Conservation (phyloP, 306 rosid species). For the Prunus davidiana region DNA sequence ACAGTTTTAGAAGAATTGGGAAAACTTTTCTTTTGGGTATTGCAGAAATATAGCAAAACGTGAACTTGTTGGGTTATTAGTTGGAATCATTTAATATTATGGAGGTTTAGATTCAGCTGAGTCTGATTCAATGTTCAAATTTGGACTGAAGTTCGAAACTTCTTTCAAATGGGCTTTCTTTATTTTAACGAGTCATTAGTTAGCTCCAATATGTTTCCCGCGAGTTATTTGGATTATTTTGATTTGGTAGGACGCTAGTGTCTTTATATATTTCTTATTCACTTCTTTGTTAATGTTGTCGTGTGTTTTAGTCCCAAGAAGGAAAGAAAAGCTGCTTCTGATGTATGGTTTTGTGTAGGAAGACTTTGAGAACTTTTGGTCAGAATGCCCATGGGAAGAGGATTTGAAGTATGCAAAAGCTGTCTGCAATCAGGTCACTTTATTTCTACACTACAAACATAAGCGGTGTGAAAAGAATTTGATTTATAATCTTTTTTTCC, state of each 20-base stretch:
- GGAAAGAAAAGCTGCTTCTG: not conserved
- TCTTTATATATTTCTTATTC: too few relatives aligned
- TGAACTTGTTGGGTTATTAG: not conserved
- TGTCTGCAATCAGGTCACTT: slow-evolving; percentile 71
- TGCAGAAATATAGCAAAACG: not conserved
- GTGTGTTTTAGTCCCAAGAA: not conserved
- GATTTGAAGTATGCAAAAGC: slow-evolving; percentile 81
- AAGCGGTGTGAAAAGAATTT: not conserved
- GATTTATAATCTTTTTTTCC: not conserved
- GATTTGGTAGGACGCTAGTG: not conserved
- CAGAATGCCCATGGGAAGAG: slow-evolving; percentile 96
- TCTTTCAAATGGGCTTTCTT: too few relatives aligned
- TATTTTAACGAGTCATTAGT: too few relatives aligned
- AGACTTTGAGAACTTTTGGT: slow-evolving; percentile 93
- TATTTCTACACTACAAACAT: not conserved
- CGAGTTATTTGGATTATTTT: not conserved
- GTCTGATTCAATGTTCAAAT: not conserved
- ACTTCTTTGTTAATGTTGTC: too few relatives aligned
- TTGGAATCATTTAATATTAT: not conserved
- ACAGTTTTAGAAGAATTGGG: not conserved
- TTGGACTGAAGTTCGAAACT: not conserved
- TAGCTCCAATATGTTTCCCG: too few relatives aligned
- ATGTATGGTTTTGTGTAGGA: slow-evolving; percentile 58
- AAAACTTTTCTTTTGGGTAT: not conserved
- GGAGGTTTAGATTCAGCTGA: not conserved